Evolutionary conservation across 768 basidiomycete genomes (phyloP).

Genomic region (Termitomyces sp.): DNA sequence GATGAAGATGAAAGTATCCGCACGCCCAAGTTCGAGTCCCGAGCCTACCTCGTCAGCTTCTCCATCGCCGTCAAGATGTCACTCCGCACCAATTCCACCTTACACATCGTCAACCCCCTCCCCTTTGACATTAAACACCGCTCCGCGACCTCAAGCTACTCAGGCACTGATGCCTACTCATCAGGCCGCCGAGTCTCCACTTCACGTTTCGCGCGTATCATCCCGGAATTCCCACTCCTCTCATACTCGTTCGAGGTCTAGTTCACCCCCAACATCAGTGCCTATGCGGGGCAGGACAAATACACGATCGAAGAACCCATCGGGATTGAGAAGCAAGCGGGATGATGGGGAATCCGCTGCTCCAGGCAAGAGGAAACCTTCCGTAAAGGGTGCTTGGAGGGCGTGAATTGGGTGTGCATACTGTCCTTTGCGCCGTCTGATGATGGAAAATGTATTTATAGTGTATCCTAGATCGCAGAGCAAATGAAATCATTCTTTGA

Average conservation of each 20-base stretch:
- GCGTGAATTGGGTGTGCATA: neutral
- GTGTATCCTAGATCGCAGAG: neutral
- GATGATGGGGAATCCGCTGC: neutral
- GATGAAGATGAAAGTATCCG: neutral
- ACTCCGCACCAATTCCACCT: neutral
- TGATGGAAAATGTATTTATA: neutral
- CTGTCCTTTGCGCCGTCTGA: neutral
- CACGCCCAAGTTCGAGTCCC: neutral
- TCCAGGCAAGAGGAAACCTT: neutral
- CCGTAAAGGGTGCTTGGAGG: neutral
- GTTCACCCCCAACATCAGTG: neutral
- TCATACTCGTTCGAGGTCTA: neutral
- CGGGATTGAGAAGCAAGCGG: neutral
- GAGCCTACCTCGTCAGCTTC: neutral
- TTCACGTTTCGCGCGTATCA: neutral
- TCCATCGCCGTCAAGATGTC: neutral
- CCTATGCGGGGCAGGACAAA: neutral
- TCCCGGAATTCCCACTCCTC: neutral
- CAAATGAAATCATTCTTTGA: neutral
- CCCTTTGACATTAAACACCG: neutral
- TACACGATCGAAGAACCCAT: neutral
- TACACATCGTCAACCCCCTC: neutral
- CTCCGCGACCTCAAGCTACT: neutral
- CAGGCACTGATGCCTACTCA: neutral
- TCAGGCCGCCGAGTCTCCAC: neutral